Evolutionary conservation across 23 red algal species (phyloP), one percentile per base, ranked within the genome.

Genomic region (Gracilaria gracilis): DNA sequence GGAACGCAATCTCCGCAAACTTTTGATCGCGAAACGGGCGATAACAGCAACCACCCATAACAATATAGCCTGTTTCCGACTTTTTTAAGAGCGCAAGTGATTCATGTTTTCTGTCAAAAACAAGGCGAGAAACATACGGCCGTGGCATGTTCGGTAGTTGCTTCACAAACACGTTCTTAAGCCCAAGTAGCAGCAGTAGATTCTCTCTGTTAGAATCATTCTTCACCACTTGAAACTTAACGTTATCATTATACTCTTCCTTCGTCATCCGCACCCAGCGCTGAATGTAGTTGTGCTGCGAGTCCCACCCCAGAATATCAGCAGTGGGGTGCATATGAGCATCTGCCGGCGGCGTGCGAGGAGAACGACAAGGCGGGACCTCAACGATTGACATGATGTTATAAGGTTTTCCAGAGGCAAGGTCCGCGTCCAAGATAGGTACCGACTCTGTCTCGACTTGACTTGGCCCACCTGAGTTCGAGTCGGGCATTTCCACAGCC

Each of bases 21-120:
- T 86, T 65, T 81, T 99, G 94, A 34, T 95, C 86, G 15, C 49
- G 35, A 78, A 99, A 99, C 17, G 97, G 97, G n/a, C 97, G 90
- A 70, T 99, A 99, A 65, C 97, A 99, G 55, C 97, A 99, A 1
- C 97, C 97, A 8, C 97, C 97, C 97, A 99, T 99, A 1, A 99
- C 97, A 65, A 95, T 79, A 69, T 98, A 94, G 9, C 95, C 93
- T 14, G 70, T 94, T 17, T 37, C 84, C 15, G 50, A 62, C 80
- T 79, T 82, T 78, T 96, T 99, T 28, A 96, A 66, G 20, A 99
- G 75, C 36, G 93, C 89, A 19, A 94, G 51, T 16, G 89, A 94
- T 75, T 99, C 97, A 85, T 99, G 97, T 49, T 99, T 99, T 24
- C 94, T 85, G 86, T 99, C 97, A 88, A 99, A 99, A 2, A 99